Evolutionary conservation across 495 filamentous ascomycete genomes (phyloP), one percentile per base, ranked within the genome.

Genomic region (Penicillium cosmopolitanum): DNA sequence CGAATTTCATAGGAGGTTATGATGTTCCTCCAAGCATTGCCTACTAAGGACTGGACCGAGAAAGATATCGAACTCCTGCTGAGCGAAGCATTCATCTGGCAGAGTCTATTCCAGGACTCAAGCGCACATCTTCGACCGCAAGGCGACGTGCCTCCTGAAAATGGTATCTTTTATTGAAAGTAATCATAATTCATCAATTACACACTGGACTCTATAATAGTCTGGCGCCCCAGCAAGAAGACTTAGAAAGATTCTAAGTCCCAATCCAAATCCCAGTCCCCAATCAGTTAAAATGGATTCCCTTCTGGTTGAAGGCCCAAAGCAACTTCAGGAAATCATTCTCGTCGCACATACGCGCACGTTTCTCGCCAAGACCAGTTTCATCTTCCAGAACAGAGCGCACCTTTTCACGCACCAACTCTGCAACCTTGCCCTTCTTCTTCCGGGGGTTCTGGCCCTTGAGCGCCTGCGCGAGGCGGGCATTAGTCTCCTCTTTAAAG

Each of bases 11-110:
- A 97, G 80, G 94, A 97, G 70, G 87, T 96, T 55, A 98, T 98
- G 95, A 98, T 98, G 94, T 98, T 98, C 67, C 79, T 98, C 28
- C 95, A 98, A 77, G 90, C 93, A 35, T 75, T 98, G 58, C 95
- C 95, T 8, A 98, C 96, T n/a, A 87, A 87, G 56, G 84, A 87
- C 28, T 98, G 95, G 95, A 96, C 92, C 12, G 96, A 96, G 73
- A 96, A 98, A 76, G 95, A 98, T 61, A 93, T 98, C 61, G 95
- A 97, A 73, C 85, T 98, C 33, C 79, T 98, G 53, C 80, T 98
- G 48, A 96, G 92, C 71, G 95, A 98, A 77, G 93, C 93, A 5
- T 97, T 90, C 67, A 96, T 97, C 61, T 97, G 93, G 93, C 90
- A 96, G 75, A 93, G 88, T 60, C 78, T 97, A 19, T 96, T 96